Evolutionary conservation across 192 early-diverging fungal species (phyloP).

Genomic region (Coemansia erecta): DNA sequence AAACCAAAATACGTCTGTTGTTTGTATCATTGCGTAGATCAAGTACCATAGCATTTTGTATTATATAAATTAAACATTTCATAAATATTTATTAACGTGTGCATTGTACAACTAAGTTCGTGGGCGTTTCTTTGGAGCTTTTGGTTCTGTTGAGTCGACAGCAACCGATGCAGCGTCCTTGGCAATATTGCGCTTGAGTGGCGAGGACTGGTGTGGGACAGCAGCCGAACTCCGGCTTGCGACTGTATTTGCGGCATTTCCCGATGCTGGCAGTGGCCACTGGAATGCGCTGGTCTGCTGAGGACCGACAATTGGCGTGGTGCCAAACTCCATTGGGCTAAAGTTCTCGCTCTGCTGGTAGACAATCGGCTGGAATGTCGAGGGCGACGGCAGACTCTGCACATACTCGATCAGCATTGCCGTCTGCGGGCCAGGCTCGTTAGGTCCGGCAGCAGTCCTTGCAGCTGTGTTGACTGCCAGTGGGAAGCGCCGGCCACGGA

Average conservation of each 20-base stretch:
- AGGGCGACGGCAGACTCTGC: slow-evolving; percentile 75
- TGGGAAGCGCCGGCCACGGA: slow-evolving; percentile 38
- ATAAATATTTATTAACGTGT: not conserved
- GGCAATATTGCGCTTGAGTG: slow-evolving; percentile 18
- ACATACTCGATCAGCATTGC: slow-evolving; percentile 58
- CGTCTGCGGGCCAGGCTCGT: slow-evolving; percentile 66
- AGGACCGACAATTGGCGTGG: slow-evolving; percentile 69
- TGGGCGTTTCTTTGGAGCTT: not conserved
- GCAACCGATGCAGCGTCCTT: not conserved
- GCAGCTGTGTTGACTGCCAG: slow-evolving; percentile 45
- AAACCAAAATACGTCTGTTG: too few relatives aligned
- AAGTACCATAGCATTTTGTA: too few relatives aligned
- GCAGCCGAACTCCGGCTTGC: slow-evolving; percentile 5
- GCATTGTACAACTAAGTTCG: not conserved
- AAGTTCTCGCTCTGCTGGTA: slow-evolving; percentile 68
- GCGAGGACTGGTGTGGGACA: slow-evolving; percentile 50
- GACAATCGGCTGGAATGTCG: slow-evolving; percentile 72
- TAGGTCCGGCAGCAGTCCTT: slow-evolving; percentile 14
- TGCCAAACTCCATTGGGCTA: slow-evolving; percentile 75
- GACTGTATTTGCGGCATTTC: slow-evolving; percentile 2
- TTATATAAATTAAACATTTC: not conserved
- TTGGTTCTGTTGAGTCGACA: not conserved
- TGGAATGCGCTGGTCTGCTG: slow-evolving; percentile 59
- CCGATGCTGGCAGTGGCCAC: slow-evolving; percentile 58
- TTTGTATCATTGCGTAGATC: too few relatives aligned